A percentile compares a stretch with the other conserved stretches of the same genome.
Evolutionary conservation across 2,329 filamentous ascomycete genomes (phyloP).

Genomic region (Botrytis pseudocinerea): DNA sequence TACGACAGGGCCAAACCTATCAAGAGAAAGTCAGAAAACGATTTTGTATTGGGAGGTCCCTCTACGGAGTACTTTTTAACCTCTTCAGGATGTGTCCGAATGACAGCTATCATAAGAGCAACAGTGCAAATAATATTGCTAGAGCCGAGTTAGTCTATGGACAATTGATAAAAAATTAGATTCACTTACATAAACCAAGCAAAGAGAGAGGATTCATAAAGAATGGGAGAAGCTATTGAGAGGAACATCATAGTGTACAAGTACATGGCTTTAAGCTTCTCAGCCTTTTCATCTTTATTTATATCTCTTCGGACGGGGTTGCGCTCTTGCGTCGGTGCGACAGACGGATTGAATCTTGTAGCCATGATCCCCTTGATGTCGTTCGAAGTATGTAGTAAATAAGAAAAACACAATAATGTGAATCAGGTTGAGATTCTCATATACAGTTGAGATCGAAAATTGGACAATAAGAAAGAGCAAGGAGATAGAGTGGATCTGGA

Average conservation of each 20-base stretch:
- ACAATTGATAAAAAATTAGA: neutral
- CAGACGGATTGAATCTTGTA: neutral
- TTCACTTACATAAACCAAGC: slow-evolving; percentile 25
- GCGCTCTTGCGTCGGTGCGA: neutral
- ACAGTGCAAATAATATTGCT: slow-evolving; percentile 21
- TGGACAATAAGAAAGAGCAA: neutral
- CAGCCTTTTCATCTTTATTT: neutral
- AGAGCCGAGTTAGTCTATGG: neutral
- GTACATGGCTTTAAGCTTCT: slow-evolving; percentile 3
- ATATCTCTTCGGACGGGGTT: slow-evolving; percentile 1
- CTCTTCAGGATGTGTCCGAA: slow-evolving; percentile 22
- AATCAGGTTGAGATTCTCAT: neutral
- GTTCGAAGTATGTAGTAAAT: neutral
- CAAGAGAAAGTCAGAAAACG: neutral
- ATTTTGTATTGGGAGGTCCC: neutral
- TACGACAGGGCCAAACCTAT: slow-evolving; percentile 11
- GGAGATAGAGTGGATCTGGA: neutral
- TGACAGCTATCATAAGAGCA: slow-evolving; percentile 15
- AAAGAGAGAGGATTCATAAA: slow-evolving; percentile 20
- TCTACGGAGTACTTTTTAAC: slow-evolving; percentile 23
- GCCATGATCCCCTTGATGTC: neutral
- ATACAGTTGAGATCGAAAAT: neutral
- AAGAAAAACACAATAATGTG: neutral
- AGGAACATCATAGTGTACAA: slow-evolving; percentile 23
- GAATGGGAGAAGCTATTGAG: slow-evolving; percentile 27